Evolutionary conservation across 495 filamentous ascomycete species (phyloP).

Genomic region (Xylaria sp.): DNA sequence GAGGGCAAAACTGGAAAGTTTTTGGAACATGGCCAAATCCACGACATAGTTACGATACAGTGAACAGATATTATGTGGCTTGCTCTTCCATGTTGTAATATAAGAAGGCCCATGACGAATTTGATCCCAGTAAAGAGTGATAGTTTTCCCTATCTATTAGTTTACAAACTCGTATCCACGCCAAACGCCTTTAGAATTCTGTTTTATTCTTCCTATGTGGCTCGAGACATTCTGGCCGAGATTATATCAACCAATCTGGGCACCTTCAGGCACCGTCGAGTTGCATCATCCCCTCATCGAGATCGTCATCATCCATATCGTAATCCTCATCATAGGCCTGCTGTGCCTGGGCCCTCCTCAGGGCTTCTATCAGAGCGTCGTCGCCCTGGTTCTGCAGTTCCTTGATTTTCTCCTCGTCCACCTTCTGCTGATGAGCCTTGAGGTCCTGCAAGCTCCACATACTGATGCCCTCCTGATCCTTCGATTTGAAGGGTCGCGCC

Average conservation of each 20-base stretch:
- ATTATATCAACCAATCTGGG: background rate
- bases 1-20: conserved; percentile 88
- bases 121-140: background rate
- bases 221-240: background rate
- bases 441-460: conserved; percentile 88
- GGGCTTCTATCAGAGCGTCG: conserved; percentile 28
- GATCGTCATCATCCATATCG: conserved; percentile 63
- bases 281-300: conserved; percentile 71
- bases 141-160: background rate
- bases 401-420: conserved; percentile 65
- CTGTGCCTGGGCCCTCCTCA: conserved; percentile 31
- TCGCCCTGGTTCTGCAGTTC: conserved; percentile 46
- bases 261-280: conserved; percentile 45
- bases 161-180: background rate
- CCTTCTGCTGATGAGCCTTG: conserved; percentile 75
- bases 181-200: conserved; percentile 5
- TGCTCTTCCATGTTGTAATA: background rate
- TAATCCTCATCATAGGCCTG: conserved; percentile 54
- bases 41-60: conserved; percentile 24
- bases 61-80: background rate
- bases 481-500: conserved; percentile 84
- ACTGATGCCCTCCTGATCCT: conserved; percentile 87
- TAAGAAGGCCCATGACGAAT: background rate
- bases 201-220: background rate
- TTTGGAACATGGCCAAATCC: conserved; percentile 91